Percentiles rank a stretch among this genome's conserved stretches.
phyloP scores from a whole-genome alignment of 441 rosid species.

The Brassica hybrid region DNA sequence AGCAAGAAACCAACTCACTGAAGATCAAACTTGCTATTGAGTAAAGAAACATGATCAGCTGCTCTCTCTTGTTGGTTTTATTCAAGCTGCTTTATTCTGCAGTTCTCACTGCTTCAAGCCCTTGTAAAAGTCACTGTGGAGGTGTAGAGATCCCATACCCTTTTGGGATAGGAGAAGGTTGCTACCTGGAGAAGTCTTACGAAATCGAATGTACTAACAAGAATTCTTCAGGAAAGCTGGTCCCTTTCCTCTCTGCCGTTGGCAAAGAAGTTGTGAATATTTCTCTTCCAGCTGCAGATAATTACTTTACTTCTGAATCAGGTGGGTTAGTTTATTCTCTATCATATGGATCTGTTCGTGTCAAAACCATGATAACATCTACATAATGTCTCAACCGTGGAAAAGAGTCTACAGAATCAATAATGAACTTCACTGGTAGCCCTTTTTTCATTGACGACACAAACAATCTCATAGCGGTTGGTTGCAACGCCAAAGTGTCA shows the following conservation, averaged over 20 bases:
- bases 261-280: slow-evolving; percentile 34
- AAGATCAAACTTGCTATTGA: neutral
- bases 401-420: neutral
- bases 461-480: slow-evolving; percentile 40
- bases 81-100: slow-evolving; percentile 6
- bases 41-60: slow-evolving; percentile 26
- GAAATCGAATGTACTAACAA: slow-evolving; percentile 17
- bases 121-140: slow-evolving; percentile 26
- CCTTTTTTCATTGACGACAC: slow-evolving; percentile 19
- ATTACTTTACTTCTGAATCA: neutral
- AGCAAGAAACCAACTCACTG: neutral
- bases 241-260: slow-evolving; percentile 22
- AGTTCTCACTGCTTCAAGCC: neutral
- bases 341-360: neutral
- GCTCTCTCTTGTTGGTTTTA: neutral
- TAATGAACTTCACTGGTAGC: slow-evolving; percentile 32
- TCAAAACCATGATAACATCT: slow-evolving; percentile 27
- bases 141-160: slow-evolving; percentile 39
- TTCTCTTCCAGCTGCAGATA: neutral
- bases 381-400: slow-evolving; percentile 27
- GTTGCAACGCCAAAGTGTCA: slow-evolving; percentile 41
- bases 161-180: slow-evolving; percentile 41
- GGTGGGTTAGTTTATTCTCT: neutral
- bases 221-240: neutral
- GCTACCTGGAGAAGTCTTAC: slow-evolving; percentile 35